Base-by-base conservation (phyloP, 176 grass and related monocot genomes). In the Olyra latifolia region DNA sequence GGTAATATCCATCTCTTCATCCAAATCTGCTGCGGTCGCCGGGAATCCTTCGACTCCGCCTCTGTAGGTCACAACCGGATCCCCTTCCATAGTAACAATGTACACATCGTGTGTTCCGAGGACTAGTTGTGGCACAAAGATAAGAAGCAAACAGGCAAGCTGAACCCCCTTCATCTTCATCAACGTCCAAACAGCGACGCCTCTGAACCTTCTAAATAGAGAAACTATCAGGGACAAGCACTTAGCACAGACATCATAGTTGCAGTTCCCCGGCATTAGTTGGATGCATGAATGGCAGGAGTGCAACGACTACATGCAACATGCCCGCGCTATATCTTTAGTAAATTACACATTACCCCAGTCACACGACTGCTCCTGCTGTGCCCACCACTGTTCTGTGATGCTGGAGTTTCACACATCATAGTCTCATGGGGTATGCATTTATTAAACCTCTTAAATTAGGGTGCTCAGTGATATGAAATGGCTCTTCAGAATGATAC, bases 31-130 rank as follows among this genome's bases (percentile, higher is more conserved):
- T 4, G 87, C 90, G 5, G 96, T 99, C 40, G 87, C 68, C 15
- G 96, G 52, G 67, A 93, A 93, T 46, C 96, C 93, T 79, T 99
- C 88, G 7, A 99, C 44, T 0, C 85, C 89, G 2, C 96, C 96
- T 30, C 56, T 75, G 59, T 99, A 99, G 80, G 75, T 93, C 61
- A 95, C 88, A 66, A 95, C 90, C 47, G 96, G 96, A 47, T 99
- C 96, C 11, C 93, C 96, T 77, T 90, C 92, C 69, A 95, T 83
- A 17, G 86, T 85, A n/a, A 95, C 96, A 43, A 99, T 95, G 71
- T 99, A 99, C 19, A 99, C 93, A 72, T 99, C 92, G 62, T 93
- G 93, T 29, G 66, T 88, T 72, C 79, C 92, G 62, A 88, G 86
- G 23, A 72, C 90, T 15, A 86, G 69, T 19, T 82, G 80, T 10